A percentile compares a stretch with the other conserved stretches of the same genome.
These are phyloP conservation scores for Populus pruinosa DNA, from an alignment of 345 rosid genomes.

Conservation along the genomic window DNA sequence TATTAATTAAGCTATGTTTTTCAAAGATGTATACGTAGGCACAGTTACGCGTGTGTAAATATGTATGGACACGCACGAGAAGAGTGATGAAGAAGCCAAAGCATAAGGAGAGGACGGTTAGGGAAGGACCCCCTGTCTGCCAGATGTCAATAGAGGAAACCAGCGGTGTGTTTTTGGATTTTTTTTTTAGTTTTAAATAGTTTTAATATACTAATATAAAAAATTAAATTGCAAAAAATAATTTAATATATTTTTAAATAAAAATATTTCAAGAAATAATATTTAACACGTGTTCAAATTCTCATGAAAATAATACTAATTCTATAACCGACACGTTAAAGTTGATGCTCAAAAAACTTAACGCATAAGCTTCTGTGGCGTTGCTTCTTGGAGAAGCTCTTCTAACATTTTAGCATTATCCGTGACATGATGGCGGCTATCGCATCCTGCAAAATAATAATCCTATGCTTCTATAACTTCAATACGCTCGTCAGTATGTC, in stretches of 20 bases:
- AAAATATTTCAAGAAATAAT: no score
- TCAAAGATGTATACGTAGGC: no score
- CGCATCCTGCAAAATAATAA: not conserved
- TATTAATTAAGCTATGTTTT: no score
- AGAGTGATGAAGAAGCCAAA: not conserved
- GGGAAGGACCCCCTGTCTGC: not conserved
- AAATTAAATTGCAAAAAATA: no score
- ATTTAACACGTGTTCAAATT: no score
- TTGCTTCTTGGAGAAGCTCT: slow-evolving; percentile 20
- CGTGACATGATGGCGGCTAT: not conserved
- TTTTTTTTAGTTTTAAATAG: not conserved
- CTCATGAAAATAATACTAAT: not conserved
- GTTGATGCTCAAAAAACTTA: not conserved
- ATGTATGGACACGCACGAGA: not conserved
- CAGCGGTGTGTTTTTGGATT: no score
- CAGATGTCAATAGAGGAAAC: not conserved
- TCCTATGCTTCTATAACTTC: not conserved
- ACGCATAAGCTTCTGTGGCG: slow-evolving; percentile 10
- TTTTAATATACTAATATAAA: not conserved
- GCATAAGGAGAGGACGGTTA: not conserved
- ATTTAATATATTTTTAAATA: no score
- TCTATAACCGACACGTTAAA: slow-evolving; percentile 5
- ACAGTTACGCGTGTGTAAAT: not conserved
- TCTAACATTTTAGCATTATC: not conserved
- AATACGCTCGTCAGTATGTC: not conserved